Conservation (phyloP, 257 asterid genomes). For the Fraxinus pennsylvanica region DNA sequence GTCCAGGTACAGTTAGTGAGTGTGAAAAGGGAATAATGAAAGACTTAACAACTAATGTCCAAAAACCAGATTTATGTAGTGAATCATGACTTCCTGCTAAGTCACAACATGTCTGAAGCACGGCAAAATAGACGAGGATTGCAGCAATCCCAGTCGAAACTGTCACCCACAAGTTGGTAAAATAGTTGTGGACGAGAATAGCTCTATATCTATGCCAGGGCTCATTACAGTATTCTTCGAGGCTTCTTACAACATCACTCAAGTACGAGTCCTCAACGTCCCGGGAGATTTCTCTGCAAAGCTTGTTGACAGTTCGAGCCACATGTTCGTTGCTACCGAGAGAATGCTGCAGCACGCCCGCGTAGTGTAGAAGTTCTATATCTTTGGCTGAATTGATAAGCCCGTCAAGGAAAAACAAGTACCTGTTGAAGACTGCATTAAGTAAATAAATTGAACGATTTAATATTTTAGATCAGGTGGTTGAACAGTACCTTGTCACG, state of each 20-base stretch:
- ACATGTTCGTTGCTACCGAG: constrained; percentile 14
- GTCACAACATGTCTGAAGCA: constrained; percentile 7
- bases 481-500: neutral
- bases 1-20: neutral
- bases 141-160: constrained; percentile 2
- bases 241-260: constrained; percentile 1
- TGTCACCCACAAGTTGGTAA: constrained; percentile 10
- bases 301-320: constrained; percentile 18
- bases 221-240: constrained; percentile 1
- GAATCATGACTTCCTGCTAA: neutral
- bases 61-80: neutral
- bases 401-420: constrained; percentile 18
- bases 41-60: neutral
- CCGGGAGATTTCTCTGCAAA: constrained; percentile 11
- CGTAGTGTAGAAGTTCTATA: constrained; percentile 9
- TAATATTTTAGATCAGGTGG: neutral
- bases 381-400: constrained; percentile 12
- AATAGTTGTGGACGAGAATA: neutral
- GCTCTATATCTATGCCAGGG: constrained; percentile 2
- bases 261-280: constrained; percentile 15
- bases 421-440: neutral
- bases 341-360: constrained; percentile 15
- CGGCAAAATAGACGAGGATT: constrained; percentile 5
- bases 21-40: neutral
- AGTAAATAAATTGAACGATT: neutral